Evolutionary conservation across 495 filamentous ascomycete species (phyloP).

Genomic region (Xylaria acuta): DNA sequence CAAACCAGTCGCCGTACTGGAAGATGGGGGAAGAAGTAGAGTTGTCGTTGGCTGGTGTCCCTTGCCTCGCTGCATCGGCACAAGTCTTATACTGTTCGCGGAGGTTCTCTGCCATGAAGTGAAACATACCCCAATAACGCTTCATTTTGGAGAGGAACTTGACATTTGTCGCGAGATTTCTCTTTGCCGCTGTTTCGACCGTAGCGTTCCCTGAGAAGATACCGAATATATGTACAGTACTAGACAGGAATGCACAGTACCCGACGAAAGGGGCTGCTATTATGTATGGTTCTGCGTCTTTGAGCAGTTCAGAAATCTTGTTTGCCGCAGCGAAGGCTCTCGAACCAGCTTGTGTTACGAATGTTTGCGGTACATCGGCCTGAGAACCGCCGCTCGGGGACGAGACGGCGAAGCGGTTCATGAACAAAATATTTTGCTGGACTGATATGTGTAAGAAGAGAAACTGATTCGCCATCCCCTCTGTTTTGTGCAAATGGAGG

Average conservation of each 20-base stretch:
- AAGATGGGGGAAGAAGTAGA: conserved; percentile 70
- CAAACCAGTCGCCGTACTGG: conserved; percentile 98
- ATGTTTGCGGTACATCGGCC: conserved; percentile 78
- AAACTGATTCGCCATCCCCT: conserved; percentile 88
- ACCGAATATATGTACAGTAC: conserved; percentile 89
- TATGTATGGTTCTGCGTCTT: conserved; percentile 77
- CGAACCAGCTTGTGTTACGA: conserved; percentile 75
- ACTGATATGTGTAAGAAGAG: conserved; percentile 90
- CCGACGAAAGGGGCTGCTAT: conserved; percentile 91
- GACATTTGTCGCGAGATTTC: conserved; percentile 87
- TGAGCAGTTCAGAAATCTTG: conserved; percentile 82
- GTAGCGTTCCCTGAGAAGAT: conserved; percentile 80
- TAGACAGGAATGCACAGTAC: conserved; percentile 92
- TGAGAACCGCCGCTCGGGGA: conserved; percentile 70
- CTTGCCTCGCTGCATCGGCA: conserved; percentile 72
- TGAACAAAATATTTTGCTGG: conserved; percentile 88
- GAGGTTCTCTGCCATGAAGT: conserved; percentile 92
- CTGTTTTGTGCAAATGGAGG: conserved; percentile 80
- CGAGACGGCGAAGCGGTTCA: conserved; percentile 86
- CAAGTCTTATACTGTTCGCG: conserved; percentile 88
- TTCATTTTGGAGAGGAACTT: conserved; percentile 94
- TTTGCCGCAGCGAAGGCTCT: conserved; percentile 89
- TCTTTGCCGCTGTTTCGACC: conserved; percentile 78
- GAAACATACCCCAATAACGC: conserved; percentile 97
- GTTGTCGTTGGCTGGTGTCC: conserved; percentile 56